These are phyloP conservation scores for Lecanoromycetidae sp. DNA, from an alignment of 2,329 filamentous ascomycete genomes.

Conservation along the genomic window DNA sequence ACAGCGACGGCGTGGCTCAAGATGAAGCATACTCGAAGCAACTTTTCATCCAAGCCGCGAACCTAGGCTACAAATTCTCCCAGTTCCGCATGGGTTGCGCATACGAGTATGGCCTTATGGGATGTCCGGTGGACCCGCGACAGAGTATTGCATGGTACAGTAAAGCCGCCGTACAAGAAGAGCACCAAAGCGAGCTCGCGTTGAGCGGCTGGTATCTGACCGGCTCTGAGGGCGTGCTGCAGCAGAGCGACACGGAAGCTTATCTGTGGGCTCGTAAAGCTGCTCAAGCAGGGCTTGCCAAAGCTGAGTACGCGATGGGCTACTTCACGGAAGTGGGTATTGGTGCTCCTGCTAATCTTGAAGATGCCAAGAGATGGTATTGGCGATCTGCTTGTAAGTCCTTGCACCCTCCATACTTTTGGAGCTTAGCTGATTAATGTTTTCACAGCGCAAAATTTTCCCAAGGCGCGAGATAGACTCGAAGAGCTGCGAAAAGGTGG, in stretches of 20 bases:
- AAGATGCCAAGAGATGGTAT: conserved; percentile 97
- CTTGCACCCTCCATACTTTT: background rate
- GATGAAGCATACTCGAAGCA: conserved; percentile 73
- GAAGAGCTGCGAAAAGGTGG: conserved; percentile 81
- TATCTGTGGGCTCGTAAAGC: conserved; percentile 96
- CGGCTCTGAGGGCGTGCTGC: conserved; percentile 71
- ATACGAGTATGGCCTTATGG: conserved; percentile 79
- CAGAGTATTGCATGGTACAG: conserved; percentile 91
- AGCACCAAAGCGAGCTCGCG: conserved; percentile 82
- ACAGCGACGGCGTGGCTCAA: conserved; percentile 60
- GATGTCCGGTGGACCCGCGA: conserved; percentile 69
- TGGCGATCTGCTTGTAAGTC: conserved; percentile 87
- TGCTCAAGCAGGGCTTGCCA: conserved; percentile 72
- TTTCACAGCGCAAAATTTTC: conserved; percentile 72
- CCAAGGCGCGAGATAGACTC: conserved; percentile 80
- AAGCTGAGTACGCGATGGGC: conserved; percentile 96
- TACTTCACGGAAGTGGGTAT: conserved; percentile 96
- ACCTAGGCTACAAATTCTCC: conserved; percentile 87
- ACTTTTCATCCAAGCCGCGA: conserved; percentile 73
- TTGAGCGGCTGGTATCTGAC: conserved; percentile 92
- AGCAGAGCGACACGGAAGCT: conserved; percentile 88
- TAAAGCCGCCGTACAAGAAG: conserved; percentile 76
- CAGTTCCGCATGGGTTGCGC: conserved; percentile 81
- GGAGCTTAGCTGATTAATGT: conserved; percentile 6
- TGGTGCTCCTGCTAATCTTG: conserved; percentile 69